A percentile compares a stretch with the other conserved stretches of the same genome.
These are phyloP conservation scores for Boletus reticulatus DNA, from an alignment of 768 basidiomycete genomes.

Conservation along the genomic window DNA sequence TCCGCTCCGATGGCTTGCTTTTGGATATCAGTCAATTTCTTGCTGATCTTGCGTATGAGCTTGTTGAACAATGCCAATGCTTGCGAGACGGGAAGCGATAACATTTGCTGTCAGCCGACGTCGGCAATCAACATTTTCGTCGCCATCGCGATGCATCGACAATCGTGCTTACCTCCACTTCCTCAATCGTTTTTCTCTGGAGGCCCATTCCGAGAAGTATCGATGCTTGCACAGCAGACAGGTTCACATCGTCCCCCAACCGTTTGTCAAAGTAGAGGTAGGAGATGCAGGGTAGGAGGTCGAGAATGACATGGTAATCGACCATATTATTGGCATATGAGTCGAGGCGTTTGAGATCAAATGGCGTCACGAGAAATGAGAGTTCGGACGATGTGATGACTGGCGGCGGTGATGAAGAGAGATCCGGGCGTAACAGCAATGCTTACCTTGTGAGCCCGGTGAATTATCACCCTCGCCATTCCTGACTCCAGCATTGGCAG, in stretches of 20 bases:
- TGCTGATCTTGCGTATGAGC: conserved; percentile 80
- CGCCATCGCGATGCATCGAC: neutral
- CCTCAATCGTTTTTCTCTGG: conserved; percentile 87
- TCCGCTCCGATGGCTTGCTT: conserved; percentile 71
- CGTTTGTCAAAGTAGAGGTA: conserved; percentile 82
- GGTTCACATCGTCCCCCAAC: conserved; percentile 57
- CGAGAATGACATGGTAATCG: conserved; percentile 95
- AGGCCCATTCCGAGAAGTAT: conserved; percentile 88
- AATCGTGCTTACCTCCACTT: conserved; percentile 66
- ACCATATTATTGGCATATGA: conserved; percentile 95
- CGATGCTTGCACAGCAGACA: conserved; percentile 89
- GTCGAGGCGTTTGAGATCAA: conserved; percentile 93
- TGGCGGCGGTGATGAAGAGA: neutral
- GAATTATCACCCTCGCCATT: conserved; percentile 36
- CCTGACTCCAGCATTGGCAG: conserved; percentile 64
- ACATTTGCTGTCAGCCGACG: conserved; percentile 53
- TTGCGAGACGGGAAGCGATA: conserved; percentile 84
- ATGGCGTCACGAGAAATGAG: conserved; percentile 72
- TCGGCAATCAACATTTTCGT: neutral
- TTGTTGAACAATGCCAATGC: conserved; percentile 90
- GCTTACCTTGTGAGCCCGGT: conserved; percentile 8
- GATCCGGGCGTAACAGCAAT: conserved; percentile 21
- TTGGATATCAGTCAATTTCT: conserved; percentile 71
- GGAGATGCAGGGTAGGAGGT: conserved; percentile 80
- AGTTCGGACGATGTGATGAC: conserved; percentile 42